Evolutionary conservation across 169 alveolate genomes (phyloP).

Genomic region (Plasmodium vivax): DNA sequence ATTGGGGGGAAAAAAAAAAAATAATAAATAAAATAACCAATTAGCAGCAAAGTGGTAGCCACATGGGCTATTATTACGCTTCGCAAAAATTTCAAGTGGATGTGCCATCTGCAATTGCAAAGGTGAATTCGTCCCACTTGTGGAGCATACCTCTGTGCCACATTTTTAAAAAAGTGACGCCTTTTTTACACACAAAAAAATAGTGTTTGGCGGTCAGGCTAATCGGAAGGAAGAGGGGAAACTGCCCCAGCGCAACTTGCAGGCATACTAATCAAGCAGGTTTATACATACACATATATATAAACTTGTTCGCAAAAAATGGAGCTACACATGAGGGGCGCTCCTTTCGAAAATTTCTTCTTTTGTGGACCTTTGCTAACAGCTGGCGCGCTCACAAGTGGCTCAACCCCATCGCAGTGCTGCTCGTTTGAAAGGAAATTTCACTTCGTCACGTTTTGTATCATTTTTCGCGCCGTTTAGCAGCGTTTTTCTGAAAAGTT

Average conservation of each 20-base stretch:
- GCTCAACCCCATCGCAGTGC: not conserved
- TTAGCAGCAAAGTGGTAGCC: not conserved
- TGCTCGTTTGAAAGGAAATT: not conserved
- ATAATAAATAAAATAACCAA: not conserved
- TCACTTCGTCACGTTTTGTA: not conserved
- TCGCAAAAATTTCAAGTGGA: not conserved
- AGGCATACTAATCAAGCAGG: not conserved
- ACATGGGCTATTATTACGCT: not conserved
- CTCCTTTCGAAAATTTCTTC: not conserved
- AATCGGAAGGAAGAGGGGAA: not conserved
- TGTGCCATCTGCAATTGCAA: not conserved
- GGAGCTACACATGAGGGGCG: not conserved
- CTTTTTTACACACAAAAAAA: conserved; percentile 17
- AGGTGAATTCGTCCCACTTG: not conserved
- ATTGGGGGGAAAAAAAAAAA: not conserved
- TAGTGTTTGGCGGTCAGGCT: not conserved
- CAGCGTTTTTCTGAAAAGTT: not conserved
- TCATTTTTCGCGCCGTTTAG: not conserved
- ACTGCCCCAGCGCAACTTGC: not conserved
- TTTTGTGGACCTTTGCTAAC: not conserved
- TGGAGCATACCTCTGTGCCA: conserved; percentile 68
- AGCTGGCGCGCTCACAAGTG: not conserved
- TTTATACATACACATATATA: not conserved
- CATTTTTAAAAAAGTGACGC: conserved; percentile 19
- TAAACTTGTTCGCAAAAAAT: not conserved